A percentile compares a stretch with the other conserved stretches of the same genome.
phyloP scores from a whole-genome alignment of 208 protist species.

The Leishmania aethiopica region DNA sequence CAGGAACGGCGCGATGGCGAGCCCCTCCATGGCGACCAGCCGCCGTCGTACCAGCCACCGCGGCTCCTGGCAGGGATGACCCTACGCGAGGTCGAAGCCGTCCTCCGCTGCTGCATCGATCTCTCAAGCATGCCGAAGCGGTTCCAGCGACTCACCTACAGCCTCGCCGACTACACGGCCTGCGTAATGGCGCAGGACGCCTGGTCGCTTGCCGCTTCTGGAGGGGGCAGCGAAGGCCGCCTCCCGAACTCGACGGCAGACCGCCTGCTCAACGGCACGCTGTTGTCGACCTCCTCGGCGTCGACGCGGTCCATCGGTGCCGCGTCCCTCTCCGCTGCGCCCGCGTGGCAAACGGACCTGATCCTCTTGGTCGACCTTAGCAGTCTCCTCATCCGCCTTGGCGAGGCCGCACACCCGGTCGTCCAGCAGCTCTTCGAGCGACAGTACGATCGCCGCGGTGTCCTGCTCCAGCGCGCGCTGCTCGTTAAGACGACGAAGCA shows the following conservation, averaged over 20 bases:
- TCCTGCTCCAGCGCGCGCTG: conserved; percentile 64
- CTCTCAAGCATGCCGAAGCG: conserved; percentile 29
- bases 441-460: conserved; percentile 54
- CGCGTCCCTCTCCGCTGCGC: not conserved
- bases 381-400: conserved; percentile 27
- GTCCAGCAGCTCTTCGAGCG: conserved; percentile 46
- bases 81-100: conserved; percentile 21
- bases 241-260: not conserved
- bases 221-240: conserved; percentile 1
- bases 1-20: not conserved
- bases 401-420: conserved; percentile 32
- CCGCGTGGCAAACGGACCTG: conserved; percentile 34
- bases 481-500: conserved; percentile 50
- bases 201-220: not conserved
- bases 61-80: conserved; percentile 15
- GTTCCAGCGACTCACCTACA: conserved; percentile 8
- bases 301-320: not conserved
- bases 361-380: conserved; percentile 38
- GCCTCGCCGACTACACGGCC: conserved; percentile 20
- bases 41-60: not conserved
- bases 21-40: not conserved
- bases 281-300: conserved; percentile 2
- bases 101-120: conserved; percentile 43
- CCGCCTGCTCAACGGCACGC: not conserved
- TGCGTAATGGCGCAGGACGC: conserved; percentile 9